Conservation (phyloP, 2,329 filamentous ascomycete genomes). For the Phoma sp. region DNA sequence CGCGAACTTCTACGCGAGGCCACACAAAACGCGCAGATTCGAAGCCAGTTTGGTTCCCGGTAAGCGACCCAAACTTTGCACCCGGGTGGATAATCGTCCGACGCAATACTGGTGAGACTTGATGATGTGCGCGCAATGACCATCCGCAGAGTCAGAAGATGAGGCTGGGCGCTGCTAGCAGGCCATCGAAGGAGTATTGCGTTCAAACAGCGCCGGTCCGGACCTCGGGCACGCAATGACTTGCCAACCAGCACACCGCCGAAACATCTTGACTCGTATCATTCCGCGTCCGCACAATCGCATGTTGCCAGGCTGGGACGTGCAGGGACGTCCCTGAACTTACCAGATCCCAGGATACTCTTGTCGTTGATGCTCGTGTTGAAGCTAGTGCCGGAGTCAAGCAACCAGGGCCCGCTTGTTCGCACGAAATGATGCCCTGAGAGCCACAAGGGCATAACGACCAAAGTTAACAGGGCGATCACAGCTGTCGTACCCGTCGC, state of each 20-base stretch:
- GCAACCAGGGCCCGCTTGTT: slow-evolving; percentile 20
- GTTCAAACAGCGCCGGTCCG: slow-evolving; percentile 11
- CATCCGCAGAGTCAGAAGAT: slow-evolving; percentile 12
- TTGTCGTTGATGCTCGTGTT: slow-evolving; percentile 10
- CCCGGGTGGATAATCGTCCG: slow-evolving; percentile 1
- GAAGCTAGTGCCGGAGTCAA: slow-evolving; percentile 16
- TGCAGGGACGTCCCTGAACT: slow-evolving; percentile 18
- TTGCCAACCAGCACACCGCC: slow-evolving; percentile 13
- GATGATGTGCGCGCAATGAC: slow-evolving; percentile 14
- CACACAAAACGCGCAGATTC: slow-evolving; percentile 12
- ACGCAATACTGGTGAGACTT: slow-evolving; percentile 8
- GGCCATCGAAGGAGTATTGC: slow-evolving; percentile 5
- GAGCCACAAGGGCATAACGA: slow-evolving; percentile 9
- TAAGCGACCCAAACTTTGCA: slow-evolving; percentile 24
- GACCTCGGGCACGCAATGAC: slow-evolving; percentile 12
- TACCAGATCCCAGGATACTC: slow-evolving; percentile 9
- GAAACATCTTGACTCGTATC: slow-evolving; percentile 10
- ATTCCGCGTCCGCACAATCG: background rate
- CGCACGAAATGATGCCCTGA: slow-evolving; percentile 19
- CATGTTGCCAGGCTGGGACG: slow-evolving; percentile 6
- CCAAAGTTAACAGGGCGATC: slow-evolving; percentile 25
- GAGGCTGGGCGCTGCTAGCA: slow-evolving; percentile 12
- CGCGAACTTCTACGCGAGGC: background rate
- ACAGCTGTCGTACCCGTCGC: slow-evolving; percentile 31
- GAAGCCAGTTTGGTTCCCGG: slow-evolving; percentile 20